Evolutionary conservation across 2,329 filamentous ascomycete species (phyloP), one percentile per base, ranked within the genome.

Genomic region (Colletotrichum sp.): DNA sequence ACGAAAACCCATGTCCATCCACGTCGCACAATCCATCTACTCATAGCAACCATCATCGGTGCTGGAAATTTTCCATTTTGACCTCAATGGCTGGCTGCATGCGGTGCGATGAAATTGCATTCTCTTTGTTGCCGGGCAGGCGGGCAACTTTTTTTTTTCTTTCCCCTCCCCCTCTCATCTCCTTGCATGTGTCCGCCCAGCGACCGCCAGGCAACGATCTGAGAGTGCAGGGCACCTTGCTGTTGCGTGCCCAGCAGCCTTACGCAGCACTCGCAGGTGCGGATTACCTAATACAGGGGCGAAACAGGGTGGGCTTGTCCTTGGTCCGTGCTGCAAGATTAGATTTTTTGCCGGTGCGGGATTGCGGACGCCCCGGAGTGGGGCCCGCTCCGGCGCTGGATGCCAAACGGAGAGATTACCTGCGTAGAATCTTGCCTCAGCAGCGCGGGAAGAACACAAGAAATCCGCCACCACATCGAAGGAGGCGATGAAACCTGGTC

Each of bases 201-300:
- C 52, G 26, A 72, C 52, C 48, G 34, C 70, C 34, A 72, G 70
- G 52, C 70, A 72, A 72, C 64, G 9, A 61, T 66, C 70, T 57
- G 63, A 36, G 28, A n/a, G 32, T 21, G 36, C n/a, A 63, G 34
- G 52, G 48, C 52, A 32, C 59, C 59, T 43, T 43, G 63, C 63
- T 10, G 21, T 64, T 60, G 30, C 48, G 28, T 36, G 52, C 66
- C 52, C 24, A 57, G 66, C 39, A 64, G 61, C 61, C 61, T 64
- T 64, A 64, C 30, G 59, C 13, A 64, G 43, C 30, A 64, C 61
- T 24, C 61, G n/a, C 65, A 24, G 48, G 4, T 36, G 65, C 12
- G 32, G 26, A 52, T 68, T 68, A 68, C 66, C 52, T 68, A 68
- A 43, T n/a, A 68, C 66, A 32, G 66, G 21, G 52, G 24, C 32